Evolutionary conservation across 2,329 filamentous ascomycete genomes (phyloP), one percentile per base, ranked within the genome.

Genomic region (Decorospora gaudefroyi): DNA sequence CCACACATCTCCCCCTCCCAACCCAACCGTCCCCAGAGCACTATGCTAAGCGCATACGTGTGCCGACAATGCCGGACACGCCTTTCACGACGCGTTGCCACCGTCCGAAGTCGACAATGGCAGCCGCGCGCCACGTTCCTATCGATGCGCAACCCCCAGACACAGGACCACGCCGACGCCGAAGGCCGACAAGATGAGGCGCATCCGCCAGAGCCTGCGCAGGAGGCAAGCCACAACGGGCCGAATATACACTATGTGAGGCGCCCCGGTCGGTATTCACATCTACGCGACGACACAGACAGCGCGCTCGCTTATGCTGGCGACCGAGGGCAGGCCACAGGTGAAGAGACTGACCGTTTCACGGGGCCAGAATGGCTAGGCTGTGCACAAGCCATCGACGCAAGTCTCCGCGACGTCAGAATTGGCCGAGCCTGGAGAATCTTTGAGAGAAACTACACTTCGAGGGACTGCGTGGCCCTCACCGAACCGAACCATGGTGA

Each of bases 31-130:
- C 23, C 13, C 35, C 15, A 33, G 43, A 41, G 49, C 33, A 21
- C 13, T 15, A 71, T 69, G 67, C 39, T 67, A 32, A 51, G 57
- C 55, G 58, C 64, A 4, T 65, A 69, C 46, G 47, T 70, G 16
- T 70, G 68, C 42, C 59, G 57, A 7, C 63, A 64, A 46, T 71
- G 68, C 44, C 61, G 64, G 33, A 35, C 42, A 19, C 59, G 56
- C 7, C 51, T 69, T 8, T 26, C 36, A 4, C 53, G 49, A 37
- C 60, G 49, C 46, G 31, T 38, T 26, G 25, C 30, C 5, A 32
- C 32, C 17, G 26, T 40, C 4, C 53, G 39, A 25, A 45, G 33
- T 17, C 49, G 49, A 13, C 66, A 64, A 63, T 66, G 62, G 61
- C 65, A 65, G 32, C 42, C 61, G 21, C 51, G 54, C 49, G 62